Evolutionary conservation across 139 green algal species (phyloP).

Genomic region (Coelastrella sp.): DNA sequence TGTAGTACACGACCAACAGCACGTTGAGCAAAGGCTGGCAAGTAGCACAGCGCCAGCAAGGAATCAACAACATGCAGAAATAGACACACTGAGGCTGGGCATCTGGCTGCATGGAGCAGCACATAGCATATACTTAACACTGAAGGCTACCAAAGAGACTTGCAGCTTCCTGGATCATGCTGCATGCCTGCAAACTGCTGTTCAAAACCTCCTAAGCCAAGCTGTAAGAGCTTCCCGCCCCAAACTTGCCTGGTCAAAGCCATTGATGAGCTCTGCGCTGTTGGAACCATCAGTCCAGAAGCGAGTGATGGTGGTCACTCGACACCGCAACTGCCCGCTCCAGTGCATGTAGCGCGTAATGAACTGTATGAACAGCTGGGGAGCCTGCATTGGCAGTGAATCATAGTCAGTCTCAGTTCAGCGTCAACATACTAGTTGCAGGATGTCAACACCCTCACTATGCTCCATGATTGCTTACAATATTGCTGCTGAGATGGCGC

Average conservation of each 20-base stretch:
- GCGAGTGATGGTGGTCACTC: constrained; percentile 94
- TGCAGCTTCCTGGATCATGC: no score
- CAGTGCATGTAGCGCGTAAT: constrained; percentile 88
- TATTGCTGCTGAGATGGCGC: no score
- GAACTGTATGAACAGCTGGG: constrained; percentile 98
- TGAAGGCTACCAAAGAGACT: no score
- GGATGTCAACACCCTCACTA: no score
- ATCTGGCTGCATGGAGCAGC: no score
- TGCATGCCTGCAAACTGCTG: no score
- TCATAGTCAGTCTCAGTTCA: no score
- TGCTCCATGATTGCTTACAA: no score
- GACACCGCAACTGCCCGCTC: constrained; percentile 79
- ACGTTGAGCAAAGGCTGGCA: constrained; percentile 54
- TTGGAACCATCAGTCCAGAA: constrained; percentile 80
- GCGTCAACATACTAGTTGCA: not conserved
- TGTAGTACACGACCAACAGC: constrained; percentile 67
- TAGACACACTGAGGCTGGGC: no score
- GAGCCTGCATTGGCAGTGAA: constrained; percentile 2
- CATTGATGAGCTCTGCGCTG: constrained; percentile 83
- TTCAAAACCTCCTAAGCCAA: no score
- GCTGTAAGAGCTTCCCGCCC: no score
- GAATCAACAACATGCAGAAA: not conserved
- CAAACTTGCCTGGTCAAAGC: constrained; percentile 97
- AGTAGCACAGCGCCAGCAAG: not conserved
- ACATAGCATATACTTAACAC: no score